Base-by-base conservation (phyloP, 495 filamentous ascomycete species). In the Hypomontagnella submonticulosa region DNA sequence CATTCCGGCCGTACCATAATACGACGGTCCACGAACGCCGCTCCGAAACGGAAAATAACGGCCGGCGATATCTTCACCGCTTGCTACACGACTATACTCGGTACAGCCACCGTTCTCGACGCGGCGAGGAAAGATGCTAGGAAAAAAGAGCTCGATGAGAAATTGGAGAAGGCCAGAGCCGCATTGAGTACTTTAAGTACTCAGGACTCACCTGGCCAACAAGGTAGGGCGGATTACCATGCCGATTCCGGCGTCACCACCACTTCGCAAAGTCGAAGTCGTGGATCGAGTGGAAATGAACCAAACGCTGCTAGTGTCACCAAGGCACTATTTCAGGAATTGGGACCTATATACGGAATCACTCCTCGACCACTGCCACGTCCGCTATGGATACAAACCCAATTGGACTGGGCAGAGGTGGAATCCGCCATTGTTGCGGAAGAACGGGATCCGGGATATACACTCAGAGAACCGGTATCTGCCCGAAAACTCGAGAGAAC, bases 81-180 rank as follows among this genome's bases (percentile, higher is more conserved):
- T 10, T 82, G 86, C 61, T 92, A 91, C 68, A 87, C 88, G 2
- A 86, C 88, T 53, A 87, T 92, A 36, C 86, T 92, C 57, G 89
- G 87, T 2, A 85, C 86, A n/a, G 91, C 90, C 1, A 84, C 88
- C 36, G 74, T 90, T 1, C 79, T 84, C 23, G 90, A 92, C 76
- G 85, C 85, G 1, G 79, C 79, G 49, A 80, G 78, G 4, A 93
- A 93, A 73, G 79, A 85, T 44, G 71, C 80, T 57, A 82, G 87
- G 54, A 83, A 83, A 48, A 76, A 81, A 56, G 83, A 90, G 67
- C 89, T 89, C 80, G 87, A 92, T 58, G 63, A 61, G 50, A 77
- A 79, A 7, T 84, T 90, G 47, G 75, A 81, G 33, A 76, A 82
- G 34, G 80, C 82, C 27, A 80, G 76, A 58, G 73, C 74, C 11